These are phyloP conservation scores for Fraxinus xanthoxyloides DNA, from an alignment of 305 asterid species.

Conservation along the genomic window DNA sequence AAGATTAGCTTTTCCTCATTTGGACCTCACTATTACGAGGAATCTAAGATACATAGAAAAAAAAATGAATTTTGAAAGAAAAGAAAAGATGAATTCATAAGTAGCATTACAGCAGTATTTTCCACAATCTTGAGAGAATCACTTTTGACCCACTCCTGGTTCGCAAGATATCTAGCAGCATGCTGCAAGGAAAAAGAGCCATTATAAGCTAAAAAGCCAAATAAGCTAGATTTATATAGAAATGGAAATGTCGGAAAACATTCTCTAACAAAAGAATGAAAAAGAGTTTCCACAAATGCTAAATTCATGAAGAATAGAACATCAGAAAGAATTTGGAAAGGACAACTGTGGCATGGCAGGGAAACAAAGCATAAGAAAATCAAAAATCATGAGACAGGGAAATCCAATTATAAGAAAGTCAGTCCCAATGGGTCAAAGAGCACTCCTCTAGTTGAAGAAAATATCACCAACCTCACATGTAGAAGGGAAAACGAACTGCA, in stretches of 20 bases:
- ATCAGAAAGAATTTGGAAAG: background rate
- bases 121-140: slow-evolving; percentile 99
- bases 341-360: background rate
- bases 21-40: background rate
- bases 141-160: slow-evolving; percentile 99
- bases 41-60: background rate
- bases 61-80: background rate
- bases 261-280: slow-evolving; percentile 7
- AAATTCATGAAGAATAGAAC: background rate
- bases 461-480: background rate
- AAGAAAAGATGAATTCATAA: slow-evolving; percentile 10
- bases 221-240: slow-evolving; percentile 20
- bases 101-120: slow-evolving; percentile 90
- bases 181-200: slow-evolving; percentile 61
- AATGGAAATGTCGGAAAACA: slow-evolving; percentile 11
- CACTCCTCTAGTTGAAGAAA: background rate
- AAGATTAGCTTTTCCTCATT: background rate
- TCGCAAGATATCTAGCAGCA: slow-evolving; percentile 99
- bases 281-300: background rate
- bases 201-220: slow-evolving; percentile 25
- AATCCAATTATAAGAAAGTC: slow-evolving; percentile 7
- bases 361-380: background rate
- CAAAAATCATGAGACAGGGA: background rate
- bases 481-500: background rate
- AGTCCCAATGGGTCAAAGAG: background rate